Evolutionary conservation across 352 stramenopile genomes (phyloP).

Genomic region (Pythium monospermum): DNA sequence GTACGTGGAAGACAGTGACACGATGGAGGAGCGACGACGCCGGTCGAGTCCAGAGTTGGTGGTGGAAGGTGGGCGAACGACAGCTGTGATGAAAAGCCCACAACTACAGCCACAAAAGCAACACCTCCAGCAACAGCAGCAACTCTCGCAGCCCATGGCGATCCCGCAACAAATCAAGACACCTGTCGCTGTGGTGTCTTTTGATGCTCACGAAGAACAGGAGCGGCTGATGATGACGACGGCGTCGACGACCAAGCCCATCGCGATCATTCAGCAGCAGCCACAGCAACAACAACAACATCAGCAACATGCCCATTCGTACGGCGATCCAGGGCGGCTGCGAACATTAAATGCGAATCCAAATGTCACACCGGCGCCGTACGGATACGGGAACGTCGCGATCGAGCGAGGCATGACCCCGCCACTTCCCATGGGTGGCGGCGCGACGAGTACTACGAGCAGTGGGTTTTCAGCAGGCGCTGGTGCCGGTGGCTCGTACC

Average conservation of each 20-base stretch:
- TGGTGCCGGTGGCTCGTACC: conserved; percentile 28
- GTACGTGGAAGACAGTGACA: not conserved
- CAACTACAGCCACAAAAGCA: conserved; percentile 8
- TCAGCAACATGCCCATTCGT: too few relatives aligned
- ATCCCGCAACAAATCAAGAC: conserved; percentile 57
- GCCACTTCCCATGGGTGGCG: conserved; percentile 3
- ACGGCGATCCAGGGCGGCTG: conserved; percentile 49
- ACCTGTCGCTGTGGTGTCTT: conserved; percentile 19
- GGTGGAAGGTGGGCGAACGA: not conserved
- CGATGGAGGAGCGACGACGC: conserved; percentile 19
- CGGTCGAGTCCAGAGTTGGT: conserved; percentile 41
- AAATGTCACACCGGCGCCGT: conserved; percentile 64
- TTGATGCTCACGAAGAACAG: conserved; percentile 22
- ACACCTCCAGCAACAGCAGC: conserved; percentile 24
- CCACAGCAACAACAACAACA: too few relatives aligned
- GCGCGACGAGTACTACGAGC: conserved; percentile 14
- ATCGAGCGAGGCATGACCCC: conserved; percentile 35
- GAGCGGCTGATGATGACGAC: conserved; percentile 19
- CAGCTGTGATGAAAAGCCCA: too few relatives aligned
- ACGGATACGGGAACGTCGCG: conserved; percentile 72
- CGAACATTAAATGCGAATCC: conserved; percentile 41
- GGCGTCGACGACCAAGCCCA: conserved; percentile 7
- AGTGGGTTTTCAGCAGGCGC: conserved; percentile 17
- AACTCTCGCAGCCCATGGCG: conserved; percentile 78
- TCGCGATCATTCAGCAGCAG: conserved; percentile 33